phyloP scores from a whole-genome alignment of 2,329 filamentous ascomycete species.

The Lasiodiplodia hormozganensis region DNA sequence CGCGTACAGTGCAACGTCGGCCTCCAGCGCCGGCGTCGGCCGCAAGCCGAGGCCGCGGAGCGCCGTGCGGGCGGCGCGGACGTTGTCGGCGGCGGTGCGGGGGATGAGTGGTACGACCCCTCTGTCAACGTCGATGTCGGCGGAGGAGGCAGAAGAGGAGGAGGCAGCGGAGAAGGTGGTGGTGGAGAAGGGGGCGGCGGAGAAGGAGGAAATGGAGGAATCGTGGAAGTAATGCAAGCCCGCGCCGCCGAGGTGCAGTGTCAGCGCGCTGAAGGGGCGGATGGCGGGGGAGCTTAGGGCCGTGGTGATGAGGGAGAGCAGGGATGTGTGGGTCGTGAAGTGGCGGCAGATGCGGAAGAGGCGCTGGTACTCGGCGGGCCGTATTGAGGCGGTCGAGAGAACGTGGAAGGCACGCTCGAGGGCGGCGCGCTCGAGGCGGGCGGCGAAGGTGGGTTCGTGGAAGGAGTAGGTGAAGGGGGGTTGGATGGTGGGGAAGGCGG shows the following conservation, averaged over 20 bases:
- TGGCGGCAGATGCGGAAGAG: conserved; percentile 74
- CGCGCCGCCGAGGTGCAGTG: conserved; percentile 62
- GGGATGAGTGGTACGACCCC: neutral
- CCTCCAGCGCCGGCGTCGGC: conserved; percentile 36
- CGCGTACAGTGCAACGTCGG: conserved; percentile 68
- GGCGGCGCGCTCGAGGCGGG: conserved; percentile 70
- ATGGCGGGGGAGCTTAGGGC: conserved; percentile 47
- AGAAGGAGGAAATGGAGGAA: neutral
- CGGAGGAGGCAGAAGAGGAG: neutral
- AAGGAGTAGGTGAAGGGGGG: conserved; percentile 63
- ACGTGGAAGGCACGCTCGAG: conserved; percentile 69
- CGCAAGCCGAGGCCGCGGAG: neutral
- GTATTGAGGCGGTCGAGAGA: conserved; percentile 54
- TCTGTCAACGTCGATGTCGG: neutral
- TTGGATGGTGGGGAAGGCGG: neutral
- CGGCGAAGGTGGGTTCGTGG: conserved; percentile 71
- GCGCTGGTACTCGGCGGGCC: conserved; percentile 44
- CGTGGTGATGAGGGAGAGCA: conserved; percentile 48
- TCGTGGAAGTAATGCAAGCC: neutral
- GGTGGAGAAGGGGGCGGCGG: too few species aligned
- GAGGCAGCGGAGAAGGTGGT: neutral
- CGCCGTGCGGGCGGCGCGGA: too few species aligned
- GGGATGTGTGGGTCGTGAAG: conserved; percentile 54
- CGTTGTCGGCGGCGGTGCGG: neutral
- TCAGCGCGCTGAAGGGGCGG: conserved; percentile 61